A percentile compares a stretch with the other conserved stretches of the same genome.
These are phyloP conservation scores for Blepharisma stoltei DNA, from an alignment of 73 alveolate genomes.

Conservation along the genomic window DNA sequence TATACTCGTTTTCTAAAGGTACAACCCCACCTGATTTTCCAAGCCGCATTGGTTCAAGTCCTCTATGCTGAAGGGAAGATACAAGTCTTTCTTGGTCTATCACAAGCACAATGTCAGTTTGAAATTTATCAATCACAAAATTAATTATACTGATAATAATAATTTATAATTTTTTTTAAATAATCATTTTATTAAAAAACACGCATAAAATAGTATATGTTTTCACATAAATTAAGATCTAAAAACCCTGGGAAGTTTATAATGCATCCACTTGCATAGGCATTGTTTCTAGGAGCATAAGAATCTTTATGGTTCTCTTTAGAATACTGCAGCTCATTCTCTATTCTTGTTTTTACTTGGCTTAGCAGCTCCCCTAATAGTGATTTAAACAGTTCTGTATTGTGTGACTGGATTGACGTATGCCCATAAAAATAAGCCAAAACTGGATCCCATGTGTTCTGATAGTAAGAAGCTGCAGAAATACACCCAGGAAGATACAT, in stretches of 20 bases:
- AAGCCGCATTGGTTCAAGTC: slow-evolving; percentile 26
- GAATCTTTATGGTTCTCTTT: slow-evolving; percentile 25
- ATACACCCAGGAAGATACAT: slow-evolving; percentile 78
- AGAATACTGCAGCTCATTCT: slow-evolving; percentile 35
- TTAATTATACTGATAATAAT: too few species aligned
- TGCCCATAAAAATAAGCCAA: slow-evolving; percentile 71
- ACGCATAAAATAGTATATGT: too few species aligned
- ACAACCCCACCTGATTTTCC: slow-evolving; percentile 55
- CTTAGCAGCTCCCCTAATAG: slow-evolving; percentile 74
- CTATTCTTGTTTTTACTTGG: slow-evolving; percentile 32
- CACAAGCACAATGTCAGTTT: slow-evolving; percentile 58
- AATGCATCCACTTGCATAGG: slow-evolving; percentile 76
- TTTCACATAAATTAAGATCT: slow-evolving; percentile 54
- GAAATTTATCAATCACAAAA: slow-evolving; percentile 55
- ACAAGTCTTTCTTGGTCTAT: slow-evolving; percentile 72
- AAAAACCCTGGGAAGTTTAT: slow-evolving; percentile 60
- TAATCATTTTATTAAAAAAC: too few species aligned
- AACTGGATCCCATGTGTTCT: slow-evolving; percentile 55
- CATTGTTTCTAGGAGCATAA: slow-evolving; percentile 56
- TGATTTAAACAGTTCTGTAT: slow-evolving; percentile 58
- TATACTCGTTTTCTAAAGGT: slow-evolving; percentile 18
- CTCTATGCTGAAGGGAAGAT: slow-evolving; percentile 42
- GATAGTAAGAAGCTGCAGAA: slow-evolving; percentile 76
- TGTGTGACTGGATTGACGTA: slow-evolving; percentile 38
- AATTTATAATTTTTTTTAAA: too few species aligned